Base-by-base conservation (phyloP, 2,329 filamentous ascomycete genomes). In the Metarhizium anisopliae region DNA sequence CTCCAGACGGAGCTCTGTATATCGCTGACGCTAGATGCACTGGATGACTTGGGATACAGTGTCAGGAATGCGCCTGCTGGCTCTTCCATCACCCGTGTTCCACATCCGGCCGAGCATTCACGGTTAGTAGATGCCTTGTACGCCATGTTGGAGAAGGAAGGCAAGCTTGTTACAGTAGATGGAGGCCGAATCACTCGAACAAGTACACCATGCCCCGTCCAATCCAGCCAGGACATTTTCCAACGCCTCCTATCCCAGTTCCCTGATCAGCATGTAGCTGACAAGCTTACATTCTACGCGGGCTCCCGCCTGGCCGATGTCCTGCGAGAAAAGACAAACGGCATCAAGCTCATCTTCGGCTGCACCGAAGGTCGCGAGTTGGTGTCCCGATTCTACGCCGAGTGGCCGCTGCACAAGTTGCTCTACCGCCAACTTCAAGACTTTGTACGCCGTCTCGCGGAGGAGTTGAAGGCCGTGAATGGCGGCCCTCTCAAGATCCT, bases 331-430 rank as follows among this genome's bases (percentile, higher is more conserved):
- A 60, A 68, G 25, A 63, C 65, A 11, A 70, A 75, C 54, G 69
- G 70, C 1, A 62, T 74, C 18, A 62, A 68, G 50, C 57, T 75
- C 2, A 65, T 76, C 7, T 76, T 76, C 50, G 71, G 71, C 10
- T 66, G 59, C 4, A 58, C 61, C 1, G 63, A 73, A 50, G 67
- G 68, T 7, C 65, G 69, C 5, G 60, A 70, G 20, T 63, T 76
- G 0, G 66, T 74, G 1, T 63, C 66, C 0, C 64, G 58, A 16
- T 59, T 74, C 45, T 74, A 76, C 55, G 61, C 62, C 10, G 66
- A 73, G 20, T 67, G 61, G 55, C 67, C 69, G 0, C 60, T 74
- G 43, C 71, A 73, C 58, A 58, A 66, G 7, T 51, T 69, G 7
- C 62, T 62, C 20, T 68, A 68, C 52, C 60, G 62, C 25, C 68